Evolutionary conservation across 345 rosid genomes (phyloP).

Genomic region (Populus pruinosa): DNA sequence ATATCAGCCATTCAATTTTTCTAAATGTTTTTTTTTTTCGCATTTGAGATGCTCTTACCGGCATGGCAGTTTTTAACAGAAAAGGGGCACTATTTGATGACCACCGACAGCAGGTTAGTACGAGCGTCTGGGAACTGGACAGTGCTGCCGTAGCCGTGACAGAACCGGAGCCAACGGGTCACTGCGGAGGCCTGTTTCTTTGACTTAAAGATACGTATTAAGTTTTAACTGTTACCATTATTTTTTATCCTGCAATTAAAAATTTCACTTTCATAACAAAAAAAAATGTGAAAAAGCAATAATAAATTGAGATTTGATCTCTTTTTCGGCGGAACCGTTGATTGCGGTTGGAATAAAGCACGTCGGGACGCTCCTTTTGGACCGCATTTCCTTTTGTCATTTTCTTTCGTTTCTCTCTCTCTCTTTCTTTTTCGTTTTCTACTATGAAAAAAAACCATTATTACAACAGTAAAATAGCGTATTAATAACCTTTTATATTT

Average conservation of each 20-base stretch:
- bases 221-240: neutral
- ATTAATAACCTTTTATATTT: no score
- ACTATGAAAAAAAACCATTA: neutral
- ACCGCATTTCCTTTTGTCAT: slow-evolving; percentile 39
- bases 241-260: neutral
- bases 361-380: slow-evolving; percentile 45
- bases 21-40: no score
- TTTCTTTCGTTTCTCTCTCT: slow-evolving; percentile 5
- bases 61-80: neutral
- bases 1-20: no score
- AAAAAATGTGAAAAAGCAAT: neutral
- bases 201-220: slow-evolving; percentile 38
- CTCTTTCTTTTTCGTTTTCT: neutral
- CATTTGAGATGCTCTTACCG: neutral
- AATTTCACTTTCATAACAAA: neutral
- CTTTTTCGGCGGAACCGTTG: slow-evolving; percentile 72
- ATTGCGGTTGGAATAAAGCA: slow-evolving; percentile 91
- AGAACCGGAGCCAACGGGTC: slow-evolving; percentile 54
- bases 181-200: slow-evolving; percentile 48
- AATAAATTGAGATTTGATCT: slow-evolving; percentile 13
- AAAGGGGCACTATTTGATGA: neutral
- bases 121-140: neutral
- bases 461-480: neutral
- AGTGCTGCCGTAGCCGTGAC: slow-evolving; percentile 45
- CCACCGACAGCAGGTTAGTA: slow-evolving; percentile 18